Evolutionary conservation across 176 grass and related monocot genomes (phyloP), one percentile per base, ranked within the genome.

Genomic region (Avena insularis): DNA sequence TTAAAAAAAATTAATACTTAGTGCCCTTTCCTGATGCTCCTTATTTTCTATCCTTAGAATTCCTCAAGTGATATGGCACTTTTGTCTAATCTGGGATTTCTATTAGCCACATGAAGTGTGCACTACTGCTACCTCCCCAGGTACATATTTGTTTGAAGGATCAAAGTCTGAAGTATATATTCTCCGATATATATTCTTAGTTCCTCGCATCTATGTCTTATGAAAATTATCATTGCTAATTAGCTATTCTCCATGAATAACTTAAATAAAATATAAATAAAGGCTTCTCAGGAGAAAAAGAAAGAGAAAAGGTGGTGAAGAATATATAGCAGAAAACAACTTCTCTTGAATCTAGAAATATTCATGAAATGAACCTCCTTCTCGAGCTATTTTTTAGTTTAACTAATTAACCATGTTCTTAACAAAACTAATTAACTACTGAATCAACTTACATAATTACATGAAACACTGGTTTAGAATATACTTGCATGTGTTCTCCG

Each of bases 61-160:
- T 85, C 78, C 77, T 54, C 4, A 14, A 47, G 43, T 77, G 29
- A 82, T 63, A 78, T 85, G 40, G 71, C 86, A 82, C 21, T 77
- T 71, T 54, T 46, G 70, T 88, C 53, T 64, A 21, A 82, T 55
- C 33, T 82, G 77, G 77, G 71, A 78, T 85, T 88, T 91, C 78
- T 85, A 62, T 82, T 91, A 78, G 77, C 90, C 86, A 85, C 90
- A 88, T 55, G 62, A 88, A 88, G 82, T 88, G 77, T 91, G 86
- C 71, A 85, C 77, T 68, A 85, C 70, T 91, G 71, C 78, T 77
- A 63, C 90, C 53, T 82, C 77, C 90, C 87, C 62, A 84, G 83
- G 86, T 85, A 91, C 61, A 84, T 91, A 88, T 88, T 81, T 88
- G 43, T 72, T 36, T 16, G 73, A 83, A 78, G 90, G 85, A 85